Base-by-base conservation (phyloP, 1,139 yeast species). In the Protomyces arabidopsidicola region DNA sequence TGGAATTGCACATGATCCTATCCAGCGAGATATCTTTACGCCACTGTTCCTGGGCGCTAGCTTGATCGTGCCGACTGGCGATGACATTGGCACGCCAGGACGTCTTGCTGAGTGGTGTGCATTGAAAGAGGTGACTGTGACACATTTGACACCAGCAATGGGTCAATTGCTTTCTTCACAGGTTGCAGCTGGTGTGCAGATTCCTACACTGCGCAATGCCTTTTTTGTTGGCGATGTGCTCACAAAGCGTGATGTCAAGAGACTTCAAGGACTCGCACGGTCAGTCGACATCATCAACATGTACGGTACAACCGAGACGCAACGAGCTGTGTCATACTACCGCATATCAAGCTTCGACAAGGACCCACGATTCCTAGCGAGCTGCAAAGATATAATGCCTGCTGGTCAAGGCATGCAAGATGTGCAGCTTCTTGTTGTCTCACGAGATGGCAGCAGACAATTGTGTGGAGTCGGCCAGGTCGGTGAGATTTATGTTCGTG, bases 271-370 rank as follows among this genome's bases (percentile, higher is more conserved):
- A 1, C 81, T 95, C 71, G 98, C 98, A 8, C 85, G 86, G 72
- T 91, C 93, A 72, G 96, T 90, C 61, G 79, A 77, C 73, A 91
- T 95, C 73, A 96, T 95, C 69, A 95, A 95, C 77, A 95, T 95
- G 99, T 95, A 95, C 75, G 99, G 99, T 72, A 95, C 98, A 50
- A 95, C 99, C 10, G 99, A 95, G 77, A 95, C 98, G 16, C 99
- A 95, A 78, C 84, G 98, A 74, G 90, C 98, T 1, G 99, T 95
- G 20, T 90, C 98, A 0, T 95, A 83, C 77, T 95, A 85, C 75
- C 95, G 90, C 74, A 91, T 95, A 68, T 85, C 89, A 63, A 84
- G 95, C 39, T 81, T 90, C 69, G 75, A 81, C 50, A 74, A 79
- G 45, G 91, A 90, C 73, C 82, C 95, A 27, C 77, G 82, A 20